Base-by-base conservation (phyloP, 768 basidiomycete genomes). In the Russula sp. region DNA sequence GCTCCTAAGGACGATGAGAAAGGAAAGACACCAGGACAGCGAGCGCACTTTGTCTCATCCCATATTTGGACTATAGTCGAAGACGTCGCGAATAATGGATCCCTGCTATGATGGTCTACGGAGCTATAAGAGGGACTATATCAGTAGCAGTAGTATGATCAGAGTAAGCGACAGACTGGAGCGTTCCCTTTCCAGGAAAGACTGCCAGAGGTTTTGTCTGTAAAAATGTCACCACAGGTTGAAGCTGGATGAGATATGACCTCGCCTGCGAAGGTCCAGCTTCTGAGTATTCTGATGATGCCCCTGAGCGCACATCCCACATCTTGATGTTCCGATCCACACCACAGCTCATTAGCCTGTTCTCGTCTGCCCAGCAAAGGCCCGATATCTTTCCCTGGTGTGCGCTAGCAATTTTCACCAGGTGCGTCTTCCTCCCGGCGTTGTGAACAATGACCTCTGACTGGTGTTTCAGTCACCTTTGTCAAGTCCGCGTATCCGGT, bases 41-140 rank as follows among this genome's bases (percentile, higher is more conserved):
- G 1, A 70, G 55, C 85, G n/a, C 59, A 93, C 91, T 93, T 93
- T 42, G 88, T 95, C 75, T 98, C 94, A 69, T 99, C 97, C 97
- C 97, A 99, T 68, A 99, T 82, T 73, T 98, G 96, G 7, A 99
- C 94, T 53, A 84, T 82, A 68, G 88, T 92, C 0, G 94, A 96
- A 2, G 94, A 94, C 0, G 96, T 95, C 0, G 94, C 96, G 69
- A 99, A 99, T 4, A 94, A 74, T n/a, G 88, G 79, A 62, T 95
- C 90, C 40, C 84, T 84, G 51, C 88, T 83, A 72, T 98, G 97
- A 71, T 98, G 97, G 69, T 98, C 94, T 74, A 99, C 91, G 49
- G 89, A 88, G 71, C 94, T 96, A 69, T 7, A 59, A 51, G 49
- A 3, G 22, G 8, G 39, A 11, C 4, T 14, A 18, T 22, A 60